These are phyloP conservation scores for Metschnikowia bowlesiae DNA, from an alignment of 805 yeast species.

Conservation along the genomic window DNA sequence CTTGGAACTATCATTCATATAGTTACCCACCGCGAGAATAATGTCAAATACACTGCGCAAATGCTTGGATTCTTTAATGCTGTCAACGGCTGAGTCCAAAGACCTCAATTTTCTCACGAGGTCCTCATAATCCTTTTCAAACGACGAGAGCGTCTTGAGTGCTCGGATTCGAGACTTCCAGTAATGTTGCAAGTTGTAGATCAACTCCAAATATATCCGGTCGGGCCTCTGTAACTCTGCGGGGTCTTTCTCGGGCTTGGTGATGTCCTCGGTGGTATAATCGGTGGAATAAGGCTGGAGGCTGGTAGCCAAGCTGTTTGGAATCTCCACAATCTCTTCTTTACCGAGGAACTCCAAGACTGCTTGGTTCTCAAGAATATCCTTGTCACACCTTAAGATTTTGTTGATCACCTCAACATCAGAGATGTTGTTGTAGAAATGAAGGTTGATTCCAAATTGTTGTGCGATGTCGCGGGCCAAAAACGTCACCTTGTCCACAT, in stretches of 20 bases:
- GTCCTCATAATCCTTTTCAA: conserved; percentile 74
- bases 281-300: conserved; percentile 78
- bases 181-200: conserved; percentile 78
- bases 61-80: conserved; percentile 48
- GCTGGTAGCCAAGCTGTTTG: conserved; percentile 64
- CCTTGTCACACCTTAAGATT: conserved; percentile 71
- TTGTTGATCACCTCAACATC: conserved; percentile 67
- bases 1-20: conserved; percentile 69
- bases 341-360: conserved; percentile 81
- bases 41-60: conserved; percentile 58
- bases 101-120: conserved; percentile 60
- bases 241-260: conserved; percentile 58
- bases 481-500: conserved; percentile 47
- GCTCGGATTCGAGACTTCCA: conserved; percentile 94
- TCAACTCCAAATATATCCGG: conserved; percentile 73
- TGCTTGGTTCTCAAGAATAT: conserved; percentile 62
- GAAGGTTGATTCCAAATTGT: conserved; percentile 91
- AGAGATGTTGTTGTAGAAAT: conserved; percentile 57
- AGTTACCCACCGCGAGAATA: conserved; percentile 70
- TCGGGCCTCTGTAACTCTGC: conserved; percentile 82
- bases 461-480: conserved; percentile 79
- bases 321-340: conserved; percentile 69
- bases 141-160: conserved; percentile 60
- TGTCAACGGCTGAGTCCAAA: conserved; percentile 56
- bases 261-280: conserved; percentile 41